A percentile compares a stretch with the other conserved stretches of the same genome.
Evolutionary conservation across 148 eudicot species (phyloP).

Genomic region (Heliosperma pusillum): DNA sequence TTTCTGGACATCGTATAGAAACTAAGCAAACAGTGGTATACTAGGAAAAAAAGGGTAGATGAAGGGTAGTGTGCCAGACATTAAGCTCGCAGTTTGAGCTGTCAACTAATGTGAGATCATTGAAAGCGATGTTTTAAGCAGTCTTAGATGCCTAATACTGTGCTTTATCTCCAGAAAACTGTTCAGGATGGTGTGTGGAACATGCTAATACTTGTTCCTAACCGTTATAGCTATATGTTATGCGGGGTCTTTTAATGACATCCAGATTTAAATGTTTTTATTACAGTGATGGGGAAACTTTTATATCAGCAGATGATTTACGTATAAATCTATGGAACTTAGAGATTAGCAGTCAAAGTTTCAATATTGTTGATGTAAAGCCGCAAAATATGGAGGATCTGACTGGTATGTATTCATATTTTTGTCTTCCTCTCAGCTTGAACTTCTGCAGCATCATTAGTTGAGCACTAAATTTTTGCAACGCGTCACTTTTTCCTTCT

Average conservation of each 20-base stretch:
- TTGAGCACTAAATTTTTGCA: not conserved
- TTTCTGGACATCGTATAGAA: not conserved
- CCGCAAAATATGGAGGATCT: slow-evolving; percentile 86
- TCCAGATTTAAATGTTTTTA: slow-evolving; percentile 19
- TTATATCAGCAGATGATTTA: slow-evolving; percentile 83
- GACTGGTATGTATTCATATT: slow-evolving; percentile 44
- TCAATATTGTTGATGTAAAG: slow-evolving; percentile 80
- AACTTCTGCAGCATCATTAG: not conserved
- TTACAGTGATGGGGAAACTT: slow-evolving; percentile 77
- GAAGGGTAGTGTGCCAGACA: not conserved
- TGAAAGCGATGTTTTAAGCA: not conserved
- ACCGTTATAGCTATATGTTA: not conserved
- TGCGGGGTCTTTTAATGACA: slow-evolving; percentile 16
- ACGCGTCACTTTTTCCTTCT: not conserved
- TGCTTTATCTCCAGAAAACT: slow-evolving; percentile 7
- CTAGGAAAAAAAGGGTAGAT: not conserved
- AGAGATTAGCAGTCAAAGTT: slow-evolving; percentile 80
- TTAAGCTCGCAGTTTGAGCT: not conserved
- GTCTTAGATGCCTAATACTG: not conserved
- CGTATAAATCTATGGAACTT: slow-evolving; percentile 82
- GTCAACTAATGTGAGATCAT: not conserved
- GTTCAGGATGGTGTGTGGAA: not conserved
- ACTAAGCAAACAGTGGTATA: not conserved
- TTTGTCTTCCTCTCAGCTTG: not conserved
- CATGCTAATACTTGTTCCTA: not conserved